Evolutionary conservation across 2,329 filamentous ascomycete species (phyloP).

Genomic region (Zopfia rhizophila): DNA sequence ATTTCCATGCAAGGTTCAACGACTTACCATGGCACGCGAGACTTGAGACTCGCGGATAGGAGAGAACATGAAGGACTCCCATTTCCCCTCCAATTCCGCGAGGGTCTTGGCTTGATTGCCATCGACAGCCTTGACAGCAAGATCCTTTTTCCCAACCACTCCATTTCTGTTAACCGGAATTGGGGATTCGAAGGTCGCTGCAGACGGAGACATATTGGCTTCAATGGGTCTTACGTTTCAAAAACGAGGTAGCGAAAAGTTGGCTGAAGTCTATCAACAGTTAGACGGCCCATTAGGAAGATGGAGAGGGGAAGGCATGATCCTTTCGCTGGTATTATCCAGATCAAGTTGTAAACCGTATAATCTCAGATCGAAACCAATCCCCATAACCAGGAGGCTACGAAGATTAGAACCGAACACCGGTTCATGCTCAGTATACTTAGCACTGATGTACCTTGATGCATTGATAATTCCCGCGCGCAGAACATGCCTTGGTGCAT

Average conservation of each 20-base stretch:
- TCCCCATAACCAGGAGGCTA: slow-evolving; percentile 7
- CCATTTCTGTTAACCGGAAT: slow-evolving; percentile 51
- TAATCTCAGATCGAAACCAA: slow-evolving; percentile 77
- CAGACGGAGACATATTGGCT: slow-evolving; percentile 79
- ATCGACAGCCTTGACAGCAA: slow-evolving; percentile 60
- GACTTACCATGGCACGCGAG: slow-evolving; percentile 79
- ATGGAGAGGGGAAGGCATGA: slow-evolving; percentile 77
- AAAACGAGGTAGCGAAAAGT: slow-evolving; percentile 24
- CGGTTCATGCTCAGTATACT: slow-evolving; percentile 56
- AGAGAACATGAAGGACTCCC: slow-evolving; percentile 83
- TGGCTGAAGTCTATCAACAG: slow-evolving; percentile 41
- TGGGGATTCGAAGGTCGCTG: slow-evolving; percentile 67
- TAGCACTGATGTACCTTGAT: slow-evolving; percentile 52
- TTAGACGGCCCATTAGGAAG: slow-evolving; percentile 35
- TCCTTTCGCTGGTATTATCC: slow-evolving; percentile 99
- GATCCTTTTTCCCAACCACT: slow-evolving; percentile 46
- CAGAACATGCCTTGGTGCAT: slow-evolving; percentile 41
- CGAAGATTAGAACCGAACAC: slow-evolving; percentile 46
- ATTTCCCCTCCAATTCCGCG: slow-evolving; percentile 76
- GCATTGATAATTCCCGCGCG: slow-evolving; percentile 46
- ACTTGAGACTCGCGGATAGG: slow-evolving; percentile 93
- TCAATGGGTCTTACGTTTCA: slow-evolving; percentile 50
- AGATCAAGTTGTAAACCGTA: slow-evolving; percentile 97
- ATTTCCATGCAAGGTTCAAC: slow-evolving; percentile 10
- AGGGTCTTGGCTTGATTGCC: slow-evolving; percentile 64